Base-by-base conservation (phyloP, 2,329 filamentous ascomycete species). In the Aspergillus hortae region DNA sequence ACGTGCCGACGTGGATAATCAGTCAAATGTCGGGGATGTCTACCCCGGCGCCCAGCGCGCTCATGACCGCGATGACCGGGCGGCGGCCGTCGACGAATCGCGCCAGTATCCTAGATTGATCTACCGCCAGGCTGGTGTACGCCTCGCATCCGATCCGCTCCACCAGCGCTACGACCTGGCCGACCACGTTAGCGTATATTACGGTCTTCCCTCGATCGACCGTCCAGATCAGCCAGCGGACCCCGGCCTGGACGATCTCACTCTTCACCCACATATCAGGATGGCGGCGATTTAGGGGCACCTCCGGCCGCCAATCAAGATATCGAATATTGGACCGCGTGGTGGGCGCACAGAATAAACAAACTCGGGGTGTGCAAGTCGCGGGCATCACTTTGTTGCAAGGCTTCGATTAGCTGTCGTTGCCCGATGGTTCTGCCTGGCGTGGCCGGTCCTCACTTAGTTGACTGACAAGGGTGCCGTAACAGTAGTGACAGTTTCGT, bases 1-100 rank as follows among this genome's bases (percentile, higher is more conserved):
- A 48, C 2, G 4, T 32, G 4, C 44, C 27, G 4, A 56, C 25
- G 14, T 57, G 35, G 32, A 57, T 55, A 6, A 57, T 41, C 25
- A n/a, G 21, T 2, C 42, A n/a, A 32, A 57, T 56, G 36, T 57
- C 44, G 21, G 53, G 50, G 15, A 56, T 51, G 33, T 57, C 47
- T 1, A 53, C 19, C 9, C 50, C 50, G 9, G 56, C 48, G 0
- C 50, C 53, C 11, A 57, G 42, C 5, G 48, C 35, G 15, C 51
- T 53, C 0, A 45, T 57, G 14, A 50, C 45, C 0, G 42, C 27
- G 1, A 56, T 43, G 0, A 51, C 33, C 5, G 36, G 1, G 6
- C 33, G 19, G 7, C 14, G 10, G 7, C 44, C 35, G 2, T 46
- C 7, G 4, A 19, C 6, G 38, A 9, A 41, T 10, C n/a, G 30